phyloP scores from a whole-genome alignment of 2,329 filamentous ascomycete genomes.

The Fusarium sp. region DNA sequence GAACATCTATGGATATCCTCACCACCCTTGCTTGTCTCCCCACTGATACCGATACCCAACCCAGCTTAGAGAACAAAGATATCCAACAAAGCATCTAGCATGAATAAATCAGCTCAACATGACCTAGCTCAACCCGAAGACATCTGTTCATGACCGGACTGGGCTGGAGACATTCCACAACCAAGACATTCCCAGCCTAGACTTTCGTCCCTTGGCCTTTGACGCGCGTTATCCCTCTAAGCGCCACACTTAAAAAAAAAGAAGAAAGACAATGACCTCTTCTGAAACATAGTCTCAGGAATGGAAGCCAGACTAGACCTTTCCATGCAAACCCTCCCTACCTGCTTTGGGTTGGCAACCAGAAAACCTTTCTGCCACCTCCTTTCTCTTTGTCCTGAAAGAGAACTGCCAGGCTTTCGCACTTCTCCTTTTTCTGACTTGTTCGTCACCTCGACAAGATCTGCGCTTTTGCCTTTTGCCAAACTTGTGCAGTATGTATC shows the following conservation, averaged over 20 bases:
- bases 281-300: constrained; percentile 38
- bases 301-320: constrained; percentile 24
- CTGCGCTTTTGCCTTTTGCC: not conserved
- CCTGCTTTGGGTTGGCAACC: constrained; percentile 9
- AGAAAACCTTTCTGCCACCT: constrained; percentile 22
- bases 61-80: constrained; percentile 13
- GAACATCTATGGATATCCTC: not conserved
- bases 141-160: not conserved
- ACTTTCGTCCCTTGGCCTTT: constrained; percentile 5
- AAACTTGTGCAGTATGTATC: not conserved
- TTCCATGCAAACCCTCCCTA: constrained; percentile 10
- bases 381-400: constrained; percentile 22
- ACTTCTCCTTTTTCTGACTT: constrained; percentile 4
- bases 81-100: constrained; percentile 19
- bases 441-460: not conserved
- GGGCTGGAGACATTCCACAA: constrained; percentile 32
- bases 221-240: constrained; percentile 36
- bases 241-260: constrained; percentile 23
- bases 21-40: not conserved
- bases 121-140: not conserved
- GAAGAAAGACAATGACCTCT: constrained; percentile 15
- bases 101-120: not conserved
- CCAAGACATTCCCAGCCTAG: constrained; percentile 23
- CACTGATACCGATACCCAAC: constrained; percentile 10
- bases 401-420: constrained; percentile 2